phyloP scores from a whole-genome alignment of 352 stramenopile genomes.

The Pythium myriotylum region DNA sequence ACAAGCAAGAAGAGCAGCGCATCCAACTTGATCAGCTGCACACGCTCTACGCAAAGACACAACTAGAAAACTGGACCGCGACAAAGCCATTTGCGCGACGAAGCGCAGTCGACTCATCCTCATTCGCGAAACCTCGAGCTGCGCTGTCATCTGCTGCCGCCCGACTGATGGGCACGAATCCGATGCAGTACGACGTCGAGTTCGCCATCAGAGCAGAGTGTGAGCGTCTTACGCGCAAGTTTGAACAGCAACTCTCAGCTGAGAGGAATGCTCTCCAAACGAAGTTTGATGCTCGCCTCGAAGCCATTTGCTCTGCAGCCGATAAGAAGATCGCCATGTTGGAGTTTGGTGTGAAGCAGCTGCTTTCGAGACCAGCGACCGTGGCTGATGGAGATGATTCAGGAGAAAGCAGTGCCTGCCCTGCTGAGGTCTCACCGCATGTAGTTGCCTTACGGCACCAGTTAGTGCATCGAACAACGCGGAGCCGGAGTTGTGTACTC shows the following conservation, averaged over 20 bases:
- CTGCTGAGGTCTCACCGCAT: constrained; percentile 6
- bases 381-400: not conserved
- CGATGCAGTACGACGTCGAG: constrained; percentile 41
- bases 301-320: constrained; percentile 25
- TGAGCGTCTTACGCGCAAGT: constrained; percentile 43
- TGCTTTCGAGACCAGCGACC: not conserved
- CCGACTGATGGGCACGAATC: constrained; percentile 28
- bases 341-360: constrained; percentile 37
- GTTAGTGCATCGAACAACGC: constrained; percentile 11
- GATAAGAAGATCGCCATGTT: constrained; percentile 66
- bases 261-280: constrained; percentile 33
- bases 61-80: constrained; percentile 26
- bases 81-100: constrained; percentile 29
- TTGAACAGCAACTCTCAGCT: constrained; percentile 34
- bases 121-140: not conserved
- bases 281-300: constrained; percentile 29
- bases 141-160: constrained; percentile 8
- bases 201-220: constrained; percentile 51
- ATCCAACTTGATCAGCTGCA: constrained; percentile 73
- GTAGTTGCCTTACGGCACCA: constrained; percentile 19
- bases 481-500: constrained; percentile 15
- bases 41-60: constrained; percentile 48
- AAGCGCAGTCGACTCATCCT: not conserved
- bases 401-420: not conserved
- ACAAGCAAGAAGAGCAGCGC: constrained; percentile 61